Conservation (phyloP, 2,329 filamentous ascomycete species). For the Ophiosphaerella herpotricha region DNA sequence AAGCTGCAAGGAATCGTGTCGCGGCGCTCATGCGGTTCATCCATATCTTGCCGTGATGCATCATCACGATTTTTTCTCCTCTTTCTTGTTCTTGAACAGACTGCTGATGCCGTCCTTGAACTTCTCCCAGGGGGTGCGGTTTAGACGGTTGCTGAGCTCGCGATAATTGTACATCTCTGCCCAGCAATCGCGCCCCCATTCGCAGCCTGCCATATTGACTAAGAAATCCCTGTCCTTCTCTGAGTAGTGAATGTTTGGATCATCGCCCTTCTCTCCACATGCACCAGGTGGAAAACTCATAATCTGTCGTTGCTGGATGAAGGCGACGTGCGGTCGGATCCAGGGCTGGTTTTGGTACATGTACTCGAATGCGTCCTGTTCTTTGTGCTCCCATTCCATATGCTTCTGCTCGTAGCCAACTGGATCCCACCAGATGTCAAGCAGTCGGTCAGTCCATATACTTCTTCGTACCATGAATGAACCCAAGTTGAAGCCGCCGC, state of each 20-base stretch:
- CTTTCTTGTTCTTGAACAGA: conserved; percentile 37
- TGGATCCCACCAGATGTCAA: conserved; percentile 98
- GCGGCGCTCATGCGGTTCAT: conserved; percentile 9
- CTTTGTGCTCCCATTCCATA: conserved; percentile 99
- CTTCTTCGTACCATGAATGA: conserved; percentile 90
- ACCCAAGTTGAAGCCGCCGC: conserved; percentile 92
- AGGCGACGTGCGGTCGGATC: conserved; percentile 85
- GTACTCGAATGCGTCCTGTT: conserved; percentile 93
- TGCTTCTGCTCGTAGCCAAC: conserved; percentile 97
- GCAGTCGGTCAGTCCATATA: conserved; percentile 84
- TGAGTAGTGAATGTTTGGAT: conserved; percentile 82
- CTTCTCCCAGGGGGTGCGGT: conserved; percentile 79
- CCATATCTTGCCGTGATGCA: conserved; percentile 12
- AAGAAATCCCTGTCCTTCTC: conserved; percentile 86
- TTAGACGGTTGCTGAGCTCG: conserved; percentile 86
- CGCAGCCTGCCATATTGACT: conserved; percentile 98
- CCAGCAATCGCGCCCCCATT: conserved; percentile 97
- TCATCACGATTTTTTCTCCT: conserved; percentile 31
- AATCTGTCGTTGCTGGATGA: conserved; percentile 87
- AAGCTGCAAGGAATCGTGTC: conserved; percentile 13
- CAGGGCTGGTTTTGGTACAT: conserved; percentile 90
- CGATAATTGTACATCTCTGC: conserved; percentile 96
- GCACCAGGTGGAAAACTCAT: conserved; percentile 93
- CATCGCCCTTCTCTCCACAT: conserved; percentile 76
- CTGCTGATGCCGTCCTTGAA: conserved; percentile 55